Evolutionary conservation across 208 protist species (phyloP), one percentile per base, ranked within the genome.

Genomic region (Naegleria gruberi): DNA sequence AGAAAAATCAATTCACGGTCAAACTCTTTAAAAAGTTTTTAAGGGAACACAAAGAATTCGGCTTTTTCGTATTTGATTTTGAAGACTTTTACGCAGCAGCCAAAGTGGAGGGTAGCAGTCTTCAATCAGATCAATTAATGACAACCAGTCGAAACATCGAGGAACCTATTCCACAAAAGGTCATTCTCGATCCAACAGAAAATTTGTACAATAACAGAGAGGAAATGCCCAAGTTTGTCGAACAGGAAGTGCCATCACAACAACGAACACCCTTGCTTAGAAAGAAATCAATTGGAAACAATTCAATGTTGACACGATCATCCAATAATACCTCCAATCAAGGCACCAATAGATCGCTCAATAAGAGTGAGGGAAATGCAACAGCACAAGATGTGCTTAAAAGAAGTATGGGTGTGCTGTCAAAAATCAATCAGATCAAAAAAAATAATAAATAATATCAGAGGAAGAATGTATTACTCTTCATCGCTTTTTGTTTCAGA

Each of bases 21-120:
- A 43, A 87, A 41, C 55, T 41, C 43, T 87, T 87, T 87, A 87
- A 55, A 55, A 55, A 55, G 23, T 87, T 87, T 40, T 10, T 87
- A 23, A 87, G 42, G 30, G 83, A 87, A 8, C 83, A 87, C n/a
- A 87, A 40, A 34, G 83, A 87, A 40, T 87, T 87, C 55, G 83
- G 83, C 17, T 37, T 87, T 19, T 55, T 55, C 15, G 44, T 51
- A 40, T 37, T 10, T 40, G 44, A 87, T 87, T 77, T 77, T 26
- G 65, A 77, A 37, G 65, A 77, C 30, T 77, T 37, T 65, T 65
- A 65, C 15, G 7, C 65, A 7, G 7, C 7, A 77, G 30, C 1
- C 17, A 77, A 77, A 5, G 26, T 2, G 46, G 46, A 51, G 4
- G 12, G 46, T 51, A 12, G 12, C 4, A 17, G 7, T 51, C 7